phyloP scores from a whole-genome alignment of 805 yeast genomes.

The Metschnikowia gelsemii region DNA sequence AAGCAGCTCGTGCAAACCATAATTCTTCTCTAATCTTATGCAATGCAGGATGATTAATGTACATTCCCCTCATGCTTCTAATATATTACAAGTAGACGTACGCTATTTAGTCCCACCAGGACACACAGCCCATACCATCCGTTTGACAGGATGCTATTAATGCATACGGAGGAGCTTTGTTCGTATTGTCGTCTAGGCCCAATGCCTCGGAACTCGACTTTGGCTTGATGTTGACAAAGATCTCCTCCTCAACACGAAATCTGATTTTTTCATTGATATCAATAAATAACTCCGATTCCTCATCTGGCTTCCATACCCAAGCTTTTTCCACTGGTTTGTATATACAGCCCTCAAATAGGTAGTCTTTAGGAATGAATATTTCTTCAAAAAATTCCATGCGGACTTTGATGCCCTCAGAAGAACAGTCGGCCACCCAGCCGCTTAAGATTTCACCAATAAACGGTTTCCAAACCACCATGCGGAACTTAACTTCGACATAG shows the following conservation, averaged over 20 bases:
- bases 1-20: no score
- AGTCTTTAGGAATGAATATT: conserved; percentile 79
- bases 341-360: conserved; percentile 75
- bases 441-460: conserved; percentile 89
- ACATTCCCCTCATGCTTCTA: background rate
- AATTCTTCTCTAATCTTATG: no score
- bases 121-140: conserved; percentile 93
- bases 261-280: conserved; percentile 91
- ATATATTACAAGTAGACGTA: background rate
- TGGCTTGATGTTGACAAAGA: conserved; percentile 82
- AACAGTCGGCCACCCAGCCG: conserved; percentile 90
- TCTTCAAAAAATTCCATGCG: conserved; percentile 89
- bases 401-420: conserved; percentile 82
- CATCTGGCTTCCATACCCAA: conserved; percentile 90
- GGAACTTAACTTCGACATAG: conserved; percentile 68
- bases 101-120: conserved; percentile 84
- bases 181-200: conserved; percentile 35
- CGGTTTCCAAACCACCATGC: conserved; percentile 85
- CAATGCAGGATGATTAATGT: no score
- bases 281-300: conserved; percentile 72
- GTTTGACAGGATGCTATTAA: conserved; percentile 87
- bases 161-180: conserved; percentile 74
- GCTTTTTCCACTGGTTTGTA: conserved; percentile 78
- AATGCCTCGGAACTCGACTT: conserved; percentile 58
- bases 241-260: conserved; percentile 87